Evolutionary conservation across 2,329 filamentous ascomycete species (phyloP).

Genomic region (Cytospora paraplurivora): DNA sequence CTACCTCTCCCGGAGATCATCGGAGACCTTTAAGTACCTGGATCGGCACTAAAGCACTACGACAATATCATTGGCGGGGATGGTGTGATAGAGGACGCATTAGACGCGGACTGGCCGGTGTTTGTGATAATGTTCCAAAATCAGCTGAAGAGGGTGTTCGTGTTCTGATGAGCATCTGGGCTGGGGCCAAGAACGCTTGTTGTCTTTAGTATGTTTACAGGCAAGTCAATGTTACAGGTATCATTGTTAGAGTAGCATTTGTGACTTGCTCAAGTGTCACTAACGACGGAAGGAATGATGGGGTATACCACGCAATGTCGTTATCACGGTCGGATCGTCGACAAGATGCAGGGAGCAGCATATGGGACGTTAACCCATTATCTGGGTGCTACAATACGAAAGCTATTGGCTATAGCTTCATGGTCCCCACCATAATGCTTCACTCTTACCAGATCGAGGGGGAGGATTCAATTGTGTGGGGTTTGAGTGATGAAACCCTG

Average conservation of each 20-base stretch:
- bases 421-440: background rate
- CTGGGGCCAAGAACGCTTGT: background rate
- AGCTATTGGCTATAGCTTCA: background rate
- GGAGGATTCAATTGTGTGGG: background rate
- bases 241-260: no score
- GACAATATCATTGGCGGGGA: slow-evolving; percentile 1
- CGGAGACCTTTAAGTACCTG: slow-evolving; percentile 40
- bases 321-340: no score
- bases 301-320: no score
- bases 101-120: background rate
- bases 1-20: slow-evolving; percentile 15
- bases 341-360: no score
- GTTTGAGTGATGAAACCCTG: background rate
- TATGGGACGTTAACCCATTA: background rate
- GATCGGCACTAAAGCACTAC: slow-evolving; percentile 36
- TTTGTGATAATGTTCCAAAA: slow-evolving; percentile 20
- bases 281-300: no score
- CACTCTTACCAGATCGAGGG: background rate
- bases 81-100: background rate
- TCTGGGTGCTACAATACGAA: background rate
- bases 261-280: no score
- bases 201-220: background rate
- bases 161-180: slow-evolving; percentile 10
- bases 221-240: background rate
- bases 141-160: slow-evolving; percentile 26